Conservation (phyloP, 768 basidiomycete species). For the Boletellus ananas region DNA sequence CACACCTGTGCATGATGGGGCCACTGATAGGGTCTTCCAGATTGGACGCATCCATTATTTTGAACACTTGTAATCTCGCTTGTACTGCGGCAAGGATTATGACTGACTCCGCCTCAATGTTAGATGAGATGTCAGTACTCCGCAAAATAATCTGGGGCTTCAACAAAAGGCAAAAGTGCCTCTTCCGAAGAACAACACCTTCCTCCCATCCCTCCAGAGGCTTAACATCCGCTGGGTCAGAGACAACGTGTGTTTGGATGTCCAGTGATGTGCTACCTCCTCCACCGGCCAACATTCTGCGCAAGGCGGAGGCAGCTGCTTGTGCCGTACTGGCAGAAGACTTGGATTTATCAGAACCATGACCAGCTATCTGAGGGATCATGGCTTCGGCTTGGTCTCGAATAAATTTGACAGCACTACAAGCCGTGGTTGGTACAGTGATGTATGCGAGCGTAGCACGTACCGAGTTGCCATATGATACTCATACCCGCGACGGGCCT, state of each 20-base stretch:
- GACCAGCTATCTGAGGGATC: conserved; percentile 12
- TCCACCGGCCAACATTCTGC: conserved; percentile 60
- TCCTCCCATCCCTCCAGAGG: conserved; percentile 72
- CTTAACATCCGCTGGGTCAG: conserved; percentile 40
- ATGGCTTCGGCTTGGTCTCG: conserved; percentile 68
- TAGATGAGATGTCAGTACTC: conserved; percentile 44
- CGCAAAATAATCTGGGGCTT: conserved; percentile 87
- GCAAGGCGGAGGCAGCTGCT: conserved; percentile 62
- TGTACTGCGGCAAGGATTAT: conserved; percentile 77
- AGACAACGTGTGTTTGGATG: conserved; percentile 29
- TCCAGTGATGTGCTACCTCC: conserved; percentile 42
- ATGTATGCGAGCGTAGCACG: conserved; percentile 19
- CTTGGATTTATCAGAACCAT: conserved; percentile 25
- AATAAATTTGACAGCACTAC: conserved; percentile 81
- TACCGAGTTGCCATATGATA: conserved; percentile 87
- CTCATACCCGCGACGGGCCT: conserved; percentile 71
- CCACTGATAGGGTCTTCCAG: conserved; percentile 81
- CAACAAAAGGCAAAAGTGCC: conserved; percentile 79
- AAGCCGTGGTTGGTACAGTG: conserved; percentile 4
- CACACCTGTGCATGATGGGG: conserved; percentile 79
- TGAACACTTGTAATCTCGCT: conserved; percentile 72
- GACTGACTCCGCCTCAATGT: conserved; percentile 44
- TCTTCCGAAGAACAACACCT: conserved; percentile 63
- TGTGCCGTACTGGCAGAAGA: conserved; percentile 48
- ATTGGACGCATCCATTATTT: conserved; percentile 76